Base-by-base conservation (phyloP, 2,329 filamentous ascomycete genomes). In the Neonectria ditissima region DNA sequence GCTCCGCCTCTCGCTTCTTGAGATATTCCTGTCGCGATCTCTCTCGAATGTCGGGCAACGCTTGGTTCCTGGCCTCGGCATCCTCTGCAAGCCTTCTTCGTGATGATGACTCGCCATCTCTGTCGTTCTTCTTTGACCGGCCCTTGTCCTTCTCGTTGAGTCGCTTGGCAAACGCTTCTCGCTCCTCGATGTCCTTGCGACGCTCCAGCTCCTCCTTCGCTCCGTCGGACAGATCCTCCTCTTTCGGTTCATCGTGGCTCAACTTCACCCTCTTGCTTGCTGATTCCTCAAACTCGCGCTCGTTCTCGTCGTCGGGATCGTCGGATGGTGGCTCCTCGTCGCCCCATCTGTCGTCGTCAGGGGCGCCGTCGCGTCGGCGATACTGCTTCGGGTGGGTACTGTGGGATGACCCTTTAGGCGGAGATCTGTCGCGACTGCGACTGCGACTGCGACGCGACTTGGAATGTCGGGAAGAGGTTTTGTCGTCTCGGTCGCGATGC, bases 21-120 rank as follows among this genome's bases (percentile, higher is more conserved):
- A 99, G 84, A 75, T 99, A 99, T 69, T 96, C 91, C 75, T 97
- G 94, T 65, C 96, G 88, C 3, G 94, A 97, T 32, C 93, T 88
- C 74, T 96, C 84, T 44, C 96, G 87, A 18, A 97, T 80, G 65
- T 97, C 94, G 3, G 90, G 89, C 76, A 97, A 85, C n/a, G 91
- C 91, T 9, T 89, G 89, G 65, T 84, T 85, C 61, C 91, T 85
- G 7, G 91, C 87, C 39, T 86, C 85, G 4, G 89, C 84, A 75
- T 94, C 89, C 9, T 79, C 77, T 2, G 74, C 78, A 5, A 79
- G 69, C 43, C 69, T 76, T 52, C 90, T 82, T 65, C 89, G 84
- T 1, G 86, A 87, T 9, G 87, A 83, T 16, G 87, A 85, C 50
- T 81, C 81, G 54, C 87, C 83, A 82, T 87, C 67, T 77, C 83